A percentile compares a stretch with the other conserved stretches of the same genome.
Conservation (phyloP, 1,139 yeast genomes). For the Candida sanyaensis region DNA sequence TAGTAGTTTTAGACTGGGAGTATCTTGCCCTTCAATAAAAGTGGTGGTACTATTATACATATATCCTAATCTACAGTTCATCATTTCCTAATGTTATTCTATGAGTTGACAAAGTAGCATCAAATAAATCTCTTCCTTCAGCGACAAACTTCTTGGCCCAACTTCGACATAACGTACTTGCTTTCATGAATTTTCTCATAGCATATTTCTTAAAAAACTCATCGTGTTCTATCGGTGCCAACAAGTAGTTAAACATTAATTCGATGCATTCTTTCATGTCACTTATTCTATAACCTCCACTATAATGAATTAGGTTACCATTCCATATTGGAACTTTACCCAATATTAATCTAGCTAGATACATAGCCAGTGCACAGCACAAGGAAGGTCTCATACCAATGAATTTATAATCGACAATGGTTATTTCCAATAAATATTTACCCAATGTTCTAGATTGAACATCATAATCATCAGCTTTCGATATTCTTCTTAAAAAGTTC, state of each 20-base stretch:
- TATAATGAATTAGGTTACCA: slow-evolving; percentile 82
- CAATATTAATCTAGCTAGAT: slow-evolving; percentile 76
- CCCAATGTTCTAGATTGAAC: slow-evolving; percentile 91
- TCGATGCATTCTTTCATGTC: slow-evolving; percentile 74
- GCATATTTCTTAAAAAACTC: slow-evolving; percentile 95
- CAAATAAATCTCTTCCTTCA: slow-evolving; percentile 34
- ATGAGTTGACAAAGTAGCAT: slow-evolving; percentile 17
- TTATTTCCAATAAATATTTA: slow-evolving; percentile 81
- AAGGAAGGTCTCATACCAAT: slow-evolving; percentile 79
- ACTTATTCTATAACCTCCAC: slow-evolving; percentile 83
- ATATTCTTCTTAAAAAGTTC: slow-evolving; percentile 88
- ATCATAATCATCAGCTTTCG: slow-evolving; percentile 95
- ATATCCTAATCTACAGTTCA: background rate
- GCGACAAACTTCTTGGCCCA: slow-evolving; percentile 76
- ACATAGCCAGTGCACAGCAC: slow-evolving; percentile 93
- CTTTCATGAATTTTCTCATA: slow-evolving; percentile 87
- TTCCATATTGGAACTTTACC: slow-evolving; percentile 75
- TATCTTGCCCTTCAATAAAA: background rate
- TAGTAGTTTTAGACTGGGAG: background rate
- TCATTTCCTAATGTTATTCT: slow-evolving; percentile 10
- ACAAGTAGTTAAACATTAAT: slow-evolving; percentile 74
- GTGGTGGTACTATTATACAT: background rate
- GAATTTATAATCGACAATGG: slow-evolving; percentile 78
- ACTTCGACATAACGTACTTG: slow-evolving; percentile 81
- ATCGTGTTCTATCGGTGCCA: slow-evolving; percentile 86